phyloP scores from a whole-genome alignment of 2,329 filamentous ascomycete species.

The Graphilbum ipis-grandicollis region DNA sequence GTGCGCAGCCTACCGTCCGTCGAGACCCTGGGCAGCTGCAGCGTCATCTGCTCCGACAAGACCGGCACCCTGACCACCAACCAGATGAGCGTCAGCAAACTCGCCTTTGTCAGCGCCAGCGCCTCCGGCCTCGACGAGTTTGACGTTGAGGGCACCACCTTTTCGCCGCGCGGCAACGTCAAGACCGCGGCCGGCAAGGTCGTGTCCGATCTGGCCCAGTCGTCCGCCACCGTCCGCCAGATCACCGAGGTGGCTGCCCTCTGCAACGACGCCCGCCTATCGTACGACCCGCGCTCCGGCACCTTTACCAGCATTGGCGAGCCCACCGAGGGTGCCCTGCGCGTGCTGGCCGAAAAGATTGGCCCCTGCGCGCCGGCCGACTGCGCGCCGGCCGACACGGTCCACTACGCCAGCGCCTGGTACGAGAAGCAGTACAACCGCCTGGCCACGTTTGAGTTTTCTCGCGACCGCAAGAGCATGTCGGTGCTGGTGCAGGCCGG shows the following conservation, averaged over 20 bases:
- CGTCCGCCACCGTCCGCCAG: conserved; percentile 62
- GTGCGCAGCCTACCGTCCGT: conserved; percentile 93
- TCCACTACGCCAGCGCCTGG: conserved; percentile 68
- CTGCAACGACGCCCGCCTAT: conserved; percentile 77
- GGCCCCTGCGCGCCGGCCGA: conserved; percentile 38
- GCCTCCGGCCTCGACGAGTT: conserved; percentile 68
- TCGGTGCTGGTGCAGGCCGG: conserved; percentile 71
- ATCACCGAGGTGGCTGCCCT: conserved; percentile 57
- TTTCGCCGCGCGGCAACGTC: conserved; percentile 66
- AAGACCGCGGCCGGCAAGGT: conserved; percentile 44
- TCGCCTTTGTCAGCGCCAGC: conserved; percentile 63
- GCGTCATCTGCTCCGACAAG: conserved; percentile 98
- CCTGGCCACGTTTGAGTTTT: conserved; percentile 88
- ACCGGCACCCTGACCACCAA: conserved; percentile 96
- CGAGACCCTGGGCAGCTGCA: conserved; percentile 96
- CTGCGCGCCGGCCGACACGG: conserved; percentile 39
- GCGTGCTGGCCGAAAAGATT: conserved; percentile 85
- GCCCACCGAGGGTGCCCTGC: conserved; percentile 83
- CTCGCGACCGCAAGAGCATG: conserved; percentile 97
- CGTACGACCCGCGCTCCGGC: conserved; percentile 60
- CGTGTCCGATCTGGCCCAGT: conserved; percentile 49
- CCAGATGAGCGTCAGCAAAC: conserved; percentile 95
- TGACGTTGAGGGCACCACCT: conserved; percentile 83
- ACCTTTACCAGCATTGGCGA: conserved; percentile 76
- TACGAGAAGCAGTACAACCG: conserved; percentile 64